Evolutionary conservation across 73 alveolate species (phyloP).

Genomic region (Strombidium stylifer): DNA sequence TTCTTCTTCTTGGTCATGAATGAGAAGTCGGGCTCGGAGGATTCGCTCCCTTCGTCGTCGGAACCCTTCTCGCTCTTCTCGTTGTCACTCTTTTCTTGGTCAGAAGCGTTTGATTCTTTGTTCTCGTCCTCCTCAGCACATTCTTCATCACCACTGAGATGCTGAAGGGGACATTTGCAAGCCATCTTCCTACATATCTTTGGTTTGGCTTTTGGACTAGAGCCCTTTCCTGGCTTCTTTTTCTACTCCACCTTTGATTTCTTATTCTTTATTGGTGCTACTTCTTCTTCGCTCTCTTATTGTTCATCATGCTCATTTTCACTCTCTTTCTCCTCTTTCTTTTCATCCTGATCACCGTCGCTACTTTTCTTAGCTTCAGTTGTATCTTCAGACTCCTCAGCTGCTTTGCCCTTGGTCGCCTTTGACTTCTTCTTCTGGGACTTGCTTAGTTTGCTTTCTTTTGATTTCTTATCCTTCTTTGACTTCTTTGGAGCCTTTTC

Average conservation of each 20-base stretch:
- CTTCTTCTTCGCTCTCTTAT: conserved; percentile 47
- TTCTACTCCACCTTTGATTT: background rate
- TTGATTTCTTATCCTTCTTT: too few species aligned
- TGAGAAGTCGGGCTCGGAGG: too few species aligned
- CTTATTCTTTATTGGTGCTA: conserved; percentile 55
- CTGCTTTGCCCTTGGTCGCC: background rate
- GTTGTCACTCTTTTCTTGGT: conserved; percentile 34
- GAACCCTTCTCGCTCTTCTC: conserved; percentile 43
- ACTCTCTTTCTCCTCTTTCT: conserved; percentile 15
- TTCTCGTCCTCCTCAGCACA: conserved; percentile 39
- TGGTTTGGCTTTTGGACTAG: background rate
- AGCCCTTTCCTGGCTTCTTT: background rate
- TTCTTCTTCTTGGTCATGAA: conserved; percentile 24
- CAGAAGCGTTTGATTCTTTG: conserved; percentile 29
- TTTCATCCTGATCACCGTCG: conserved; percentile 33
- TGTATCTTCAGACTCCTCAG: too few species aligned
- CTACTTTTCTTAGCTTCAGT: too few species aligned
- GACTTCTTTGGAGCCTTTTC: too few species aligned
- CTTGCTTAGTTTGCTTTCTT: conserved; percentile 22
- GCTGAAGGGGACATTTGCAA: too few species aligned
- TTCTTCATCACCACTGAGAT: too few species aligned
- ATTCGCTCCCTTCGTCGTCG: too few species aligned
- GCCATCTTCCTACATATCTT: too few species aligned
- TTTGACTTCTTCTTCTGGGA: conserved; percentile 9
- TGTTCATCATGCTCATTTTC: conserved; percentile 15